Conservation (phyloP, 768 basidiomycete species). For the Serendipita sp. region DNA sequence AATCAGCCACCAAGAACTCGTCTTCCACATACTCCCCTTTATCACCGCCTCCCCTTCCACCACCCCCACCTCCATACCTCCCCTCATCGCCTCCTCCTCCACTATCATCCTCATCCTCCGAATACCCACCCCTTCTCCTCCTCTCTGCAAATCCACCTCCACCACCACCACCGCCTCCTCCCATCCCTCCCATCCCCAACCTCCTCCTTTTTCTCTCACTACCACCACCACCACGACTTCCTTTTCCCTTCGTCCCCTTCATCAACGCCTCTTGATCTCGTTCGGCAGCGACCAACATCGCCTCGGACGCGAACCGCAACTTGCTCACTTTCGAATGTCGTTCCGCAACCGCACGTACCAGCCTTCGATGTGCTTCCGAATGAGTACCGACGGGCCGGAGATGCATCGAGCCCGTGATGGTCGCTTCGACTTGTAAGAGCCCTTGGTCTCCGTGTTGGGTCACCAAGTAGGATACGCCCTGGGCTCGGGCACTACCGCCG, state of each 20-base stretch:
- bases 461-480: slow-evolving; percentile 76
- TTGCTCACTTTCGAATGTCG: slow-evolving; percentile 69
- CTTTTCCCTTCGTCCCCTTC: slow-evolving; percentile 14
- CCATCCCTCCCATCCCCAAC: slow-evolving; percentile 22
- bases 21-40: slow-evolving; percentile 58
- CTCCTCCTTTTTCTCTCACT: slow-evolving; percentile 50
- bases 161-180: not conserved
- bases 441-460: slow-evolving; percentile 76
- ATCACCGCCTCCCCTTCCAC: slow-evolving; percentile 15
- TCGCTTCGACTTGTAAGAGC: slow-evolving; percentile 72
- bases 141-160: slow-evolving; percentile 27
- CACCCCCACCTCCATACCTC: slow-evolving; percentile 16
- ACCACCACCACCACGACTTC: slow-evolving; percentile 57
- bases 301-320: slow-evolving; percentile 64
- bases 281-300: slow-evolving; percentile 34
- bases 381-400: slow-evolving; percentile 81
- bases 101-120: slow-evolving; percentile 36
- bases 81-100: slow-evolving; percentile 37
- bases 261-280: not conserved
- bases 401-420: slow-evolving; percentile 68
- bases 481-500: slow-evolving; percentile 27
- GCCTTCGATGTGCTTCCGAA: slow-evolving; percentile 74
- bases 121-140: slow-evolving; percentile 29
- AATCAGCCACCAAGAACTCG: slow-evolving; percentile 69
- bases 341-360: slow-evolving; percentile 73